Conservation (phyloP, 2,329 filamentous ascomycete species). For the Chrysoporthe puriensis region DNA sequence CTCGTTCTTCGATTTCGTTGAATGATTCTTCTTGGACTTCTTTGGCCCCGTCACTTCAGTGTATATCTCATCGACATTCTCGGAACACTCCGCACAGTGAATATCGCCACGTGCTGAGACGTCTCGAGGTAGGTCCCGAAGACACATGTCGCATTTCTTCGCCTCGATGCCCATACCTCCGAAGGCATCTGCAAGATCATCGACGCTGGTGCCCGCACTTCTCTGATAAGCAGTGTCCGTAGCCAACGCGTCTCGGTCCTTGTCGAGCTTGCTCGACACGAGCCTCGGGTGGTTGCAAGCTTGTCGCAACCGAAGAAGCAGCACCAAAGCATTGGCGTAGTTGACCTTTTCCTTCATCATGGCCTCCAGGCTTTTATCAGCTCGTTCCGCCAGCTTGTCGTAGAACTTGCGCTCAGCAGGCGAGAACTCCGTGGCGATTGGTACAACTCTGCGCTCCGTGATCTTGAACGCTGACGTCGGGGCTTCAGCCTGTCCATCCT, state of each 20-base stretch:
- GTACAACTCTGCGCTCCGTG: conserved; percentile 86
- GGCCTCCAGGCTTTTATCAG: conserved; percentile 81
- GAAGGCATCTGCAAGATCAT: conserved; percentile 84
- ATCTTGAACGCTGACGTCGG: conserved; percentile 80
- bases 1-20: conserved; percentile 42
- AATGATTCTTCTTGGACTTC: conserved; percentile 39
- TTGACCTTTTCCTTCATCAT: conserved; percentile 87
- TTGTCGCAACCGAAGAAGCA: conserved; percentile 88
- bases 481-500: conserved; percentile 51
- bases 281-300: conserved; percentile 94
- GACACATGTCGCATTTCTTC: conserved; percentile 84
- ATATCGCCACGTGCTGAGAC: conserved; percentile 49
- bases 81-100: conserved; percentile 72
- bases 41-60: conserved; percentile 46
- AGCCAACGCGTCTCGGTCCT: conserved; percentile 83
- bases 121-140: conserved; percentile 64
- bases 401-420: conserved; percentile 85
- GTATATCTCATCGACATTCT: conserved; percentile 70
- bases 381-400: conserved; percentile 77
- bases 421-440: conserved; percentile 77
- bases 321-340: conserved; percentile 90
- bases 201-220: conserved; percentile 67
- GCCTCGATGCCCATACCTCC: conserved; percentile 78
- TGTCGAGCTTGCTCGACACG: conserved; percentile 80
- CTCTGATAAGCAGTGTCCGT: conserved; percentile 63